Conservation (phyloP, 495 filamentous ascomycete species). For the Penicillium bovifimosum region DNA sequence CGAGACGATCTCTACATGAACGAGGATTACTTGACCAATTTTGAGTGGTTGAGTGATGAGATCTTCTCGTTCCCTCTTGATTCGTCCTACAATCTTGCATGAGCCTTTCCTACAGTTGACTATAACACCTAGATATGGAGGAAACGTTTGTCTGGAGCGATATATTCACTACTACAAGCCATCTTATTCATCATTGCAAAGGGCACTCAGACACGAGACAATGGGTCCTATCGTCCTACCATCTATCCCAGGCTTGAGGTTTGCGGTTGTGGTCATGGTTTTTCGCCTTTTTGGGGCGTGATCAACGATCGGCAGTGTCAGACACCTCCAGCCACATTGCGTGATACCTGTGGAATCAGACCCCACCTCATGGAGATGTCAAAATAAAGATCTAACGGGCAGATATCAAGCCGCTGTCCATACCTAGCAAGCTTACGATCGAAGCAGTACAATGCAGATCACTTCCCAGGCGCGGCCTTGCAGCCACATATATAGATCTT, state of each 20-base stretch:
- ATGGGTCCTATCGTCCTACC: too few relatives aligned
- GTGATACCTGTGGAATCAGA: not conserved
- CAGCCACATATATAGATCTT: not conserved
- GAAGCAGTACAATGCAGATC: not conserved
- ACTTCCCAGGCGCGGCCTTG: not conserved
- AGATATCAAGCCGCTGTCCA: not conserved
- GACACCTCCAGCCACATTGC: not conserved
- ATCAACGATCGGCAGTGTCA: not conserved
- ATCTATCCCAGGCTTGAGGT: not conserved
- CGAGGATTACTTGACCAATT: constrained; percentile 35
- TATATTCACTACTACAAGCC: too few relatives aligned
- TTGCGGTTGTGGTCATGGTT: not conserved
- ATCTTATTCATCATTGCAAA: too few relatives aligned
- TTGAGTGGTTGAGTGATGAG: constrained; percentile 37
- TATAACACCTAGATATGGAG: not conserved
- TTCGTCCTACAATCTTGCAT: constrained; percentile 21
- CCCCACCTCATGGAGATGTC: not conserved
- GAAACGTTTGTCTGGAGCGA: too few relatives aligned
- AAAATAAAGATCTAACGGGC: not conserved
- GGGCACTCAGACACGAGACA: too few relatives aligned
- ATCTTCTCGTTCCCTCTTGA: constrained; percentile 20
- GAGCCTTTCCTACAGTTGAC: not conserved
- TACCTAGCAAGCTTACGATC: not conserved
- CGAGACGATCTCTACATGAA: constrained; percentile 29
- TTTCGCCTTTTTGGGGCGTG: not conserved